A percentile compares a stretch with the other conserved stretches of the same genome.
These are phyloP conservation scores for Echium plantagineum DNA, from an alignment of 257 asterid genomes.

Conservation along the genomic window DNA sequence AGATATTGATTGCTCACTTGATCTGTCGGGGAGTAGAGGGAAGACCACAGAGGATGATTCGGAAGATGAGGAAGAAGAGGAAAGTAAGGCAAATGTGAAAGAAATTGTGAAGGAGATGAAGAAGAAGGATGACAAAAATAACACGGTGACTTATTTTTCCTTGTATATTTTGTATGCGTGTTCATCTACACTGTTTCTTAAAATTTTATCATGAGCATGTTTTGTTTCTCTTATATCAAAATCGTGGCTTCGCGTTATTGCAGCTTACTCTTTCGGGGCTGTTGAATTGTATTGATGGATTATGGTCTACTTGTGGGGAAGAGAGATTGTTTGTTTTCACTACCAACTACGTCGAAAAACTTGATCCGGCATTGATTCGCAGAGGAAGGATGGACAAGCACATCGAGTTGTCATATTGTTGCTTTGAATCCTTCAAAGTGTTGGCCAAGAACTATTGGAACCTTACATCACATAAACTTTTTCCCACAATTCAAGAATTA, in stretches of 20 bases:
- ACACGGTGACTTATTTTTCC: too few species aligned
- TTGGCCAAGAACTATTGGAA: conserved; percentile 17
- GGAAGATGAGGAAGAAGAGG: conserved; percentile 9
- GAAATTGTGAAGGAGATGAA: too few species aligned
- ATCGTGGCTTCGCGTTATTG: conserved; percentile 1
- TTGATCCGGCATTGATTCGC: conserved; percentile 48
- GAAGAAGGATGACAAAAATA: too few species aligned
- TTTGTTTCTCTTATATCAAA: too few species aligned
- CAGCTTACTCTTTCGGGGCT: conserved; percentile 52
- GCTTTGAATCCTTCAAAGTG: conserved; percentile 26
- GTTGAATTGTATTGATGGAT: conserved; percentile 54
- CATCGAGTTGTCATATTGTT: conserved; percentile 39
- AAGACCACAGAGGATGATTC: not conserved
- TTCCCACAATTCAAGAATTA: not conserved
- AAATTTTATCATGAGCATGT: too few species aligned
- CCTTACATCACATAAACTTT: not conserved
- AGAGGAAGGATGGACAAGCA: conserved; percentile 58
- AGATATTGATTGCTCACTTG: conserved; percentile 25
- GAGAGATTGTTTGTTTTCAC: conserved; percentile 52
- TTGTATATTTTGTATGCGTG: too few species aligned
- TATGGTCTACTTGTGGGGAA: conserved; percentile 56
- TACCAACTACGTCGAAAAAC: conserved; percentile 40
- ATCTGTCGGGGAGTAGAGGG: conserved; percentile 12
- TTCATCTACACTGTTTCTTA: too few species aligned
- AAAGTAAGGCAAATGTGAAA: not conserved